These are phyloP conservation scores for Sporisorium iseilematis-ciliati DNA, from an alignment of 1,284 basidiomycete species.

Conservation along the genomic window DNA sequence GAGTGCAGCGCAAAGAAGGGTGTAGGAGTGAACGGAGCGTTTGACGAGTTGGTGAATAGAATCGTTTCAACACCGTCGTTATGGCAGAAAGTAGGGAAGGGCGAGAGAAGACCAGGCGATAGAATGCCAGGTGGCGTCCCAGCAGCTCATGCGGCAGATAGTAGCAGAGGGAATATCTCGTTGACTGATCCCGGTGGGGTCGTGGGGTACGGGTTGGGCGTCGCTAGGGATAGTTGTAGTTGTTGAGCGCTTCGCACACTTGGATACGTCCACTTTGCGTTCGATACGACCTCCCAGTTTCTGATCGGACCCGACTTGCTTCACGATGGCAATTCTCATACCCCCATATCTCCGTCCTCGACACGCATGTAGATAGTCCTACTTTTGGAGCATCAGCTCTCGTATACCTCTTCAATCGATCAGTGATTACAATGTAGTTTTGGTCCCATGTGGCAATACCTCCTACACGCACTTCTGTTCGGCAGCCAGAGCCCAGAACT, in stretches of 20 bases:
- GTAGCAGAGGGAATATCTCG: conserved; percentile 57
- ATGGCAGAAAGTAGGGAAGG: conserved; percentile 59
- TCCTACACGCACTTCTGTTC: conserved; percentile 50
- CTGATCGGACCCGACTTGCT: no score
- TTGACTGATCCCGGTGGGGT: conserved; percentile 43
- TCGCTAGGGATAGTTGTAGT: conserved; percentile 55
- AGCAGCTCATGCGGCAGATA: conserved; percentile 53
- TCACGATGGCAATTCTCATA: no score
- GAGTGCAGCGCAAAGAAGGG: conserved; percentile 75
- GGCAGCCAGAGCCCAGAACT: conserved; percentile 50
- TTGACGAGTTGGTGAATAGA: conserved; percentile 66
- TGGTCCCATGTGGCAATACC: conserved; percentile 3
- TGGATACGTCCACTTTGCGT: no score
- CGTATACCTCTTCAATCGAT: no score
- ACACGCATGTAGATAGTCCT: no score
- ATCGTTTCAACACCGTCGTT: conserved; percentile 65
- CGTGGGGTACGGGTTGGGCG: conserved; percentile 50
- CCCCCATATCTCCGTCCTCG: background rate
- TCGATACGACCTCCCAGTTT: no score
- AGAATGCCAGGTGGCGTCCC: conserved; percentile 68
- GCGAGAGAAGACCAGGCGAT: conserved; percentile 65
- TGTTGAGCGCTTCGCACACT: conserved; percentile 53
- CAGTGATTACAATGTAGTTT: background rate
- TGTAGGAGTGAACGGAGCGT: conserved; percentile 62
- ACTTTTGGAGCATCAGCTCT: no score